phyloP scores from a whole-genome alignment of 306 rosid genomes.

The Prunus armeniaca region DNA sequence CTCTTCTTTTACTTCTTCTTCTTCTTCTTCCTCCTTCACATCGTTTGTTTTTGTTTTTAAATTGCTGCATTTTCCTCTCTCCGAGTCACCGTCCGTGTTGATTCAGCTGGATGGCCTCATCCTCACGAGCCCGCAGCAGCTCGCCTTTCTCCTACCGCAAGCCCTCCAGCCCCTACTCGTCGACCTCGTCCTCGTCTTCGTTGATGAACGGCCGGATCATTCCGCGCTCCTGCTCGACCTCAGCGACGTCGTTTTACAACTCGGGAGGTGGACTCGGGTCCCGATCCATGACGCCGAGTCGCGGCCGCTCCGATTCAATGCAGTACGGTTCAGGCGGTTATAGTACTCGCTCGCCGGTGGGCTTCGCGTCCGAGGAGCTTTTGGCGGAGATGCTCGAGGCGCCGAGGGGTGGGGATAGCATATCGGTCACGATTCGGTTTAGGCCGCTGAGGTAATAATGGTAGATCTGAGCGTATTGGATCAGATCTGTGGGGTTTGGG shows the following conservation, averaged over 20 bases:
- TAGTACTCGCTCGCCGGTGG: conserved; percentile 58
- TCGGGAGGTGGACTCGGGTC: conserved; percentile 55
- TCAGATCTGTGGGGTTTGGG: conserved; percentile 53
- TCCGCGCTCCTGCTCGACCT: conserved; percentile 78
- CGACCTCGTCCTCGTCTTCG: conserved; percentile 75
- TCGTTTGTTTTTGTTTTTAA: neutral
- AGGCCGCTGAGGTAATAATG: conserved; percentile 89
- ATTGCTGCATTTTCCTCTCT: neutral
- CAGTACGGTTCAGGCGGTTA: conserved; percentile 40
- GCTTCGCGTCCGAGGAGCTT: conserved; percentile 65
- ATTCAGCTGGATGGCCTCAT: conserved; percentile 73
- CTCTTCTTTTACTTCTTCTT: neutral
- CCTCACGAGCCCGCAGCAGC: conserved; percentile 90
- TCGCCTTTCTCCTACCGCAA: conserved; percentile 91
- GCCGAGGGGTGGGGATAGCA: conserved; percentile 77
- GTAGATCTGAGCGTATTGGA: conserved; percentile 58
- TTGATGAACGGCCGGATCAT: conserved; percentile 63
- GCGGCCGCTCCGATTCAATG: conserved; percentile 64
- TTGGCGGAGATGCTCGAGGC: conserved; percentile 55
- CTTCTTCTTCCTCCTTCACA: neutral
- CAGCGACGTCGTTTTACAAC: conserved; percentile 72
- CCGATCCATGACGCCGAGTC: conserved; percentile 84
- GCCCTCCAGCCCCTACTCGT: conserved; percentile 70
- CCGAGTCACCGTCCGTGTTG: conserved; percentile 55
- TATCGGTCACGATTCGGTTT: conserved; percentile 97